Evolutionary conservation across 371 early-diverging fungal species (phyloP).

Genomic region (Mortierella sp.): DNA sequence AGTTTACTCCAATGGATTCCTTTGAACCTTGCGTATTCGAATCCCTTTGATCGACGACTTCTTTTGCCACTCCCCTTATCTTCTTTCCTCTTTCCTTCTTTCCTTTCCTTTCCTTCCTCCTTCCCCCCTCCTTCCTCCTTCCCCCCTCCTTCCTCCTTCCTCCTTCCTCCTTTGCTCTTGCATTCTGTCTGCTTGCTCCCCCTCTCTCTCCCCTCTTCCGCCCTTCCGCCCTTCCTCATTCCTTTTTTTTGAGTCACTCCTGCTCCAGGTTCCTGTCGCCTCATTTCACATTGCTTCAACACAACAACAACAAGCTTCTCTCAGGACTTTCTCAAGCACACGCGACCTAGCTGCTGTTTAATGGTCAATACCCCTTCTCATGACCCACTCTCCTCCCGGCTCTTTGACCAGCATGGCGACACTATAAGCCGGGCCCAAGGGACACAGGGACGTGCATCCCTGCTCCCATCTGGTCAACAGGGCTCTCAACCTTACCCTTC

Average conservation of each 20-base stretch:
- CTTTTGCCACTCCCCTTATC: background rate
- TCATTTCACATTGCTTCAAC: conserved; percentile 1
- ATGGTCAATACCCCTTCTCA: conserved; percentile 49
- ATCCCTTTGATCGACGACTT: background rate
- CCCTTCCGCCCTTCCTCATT: background rate
- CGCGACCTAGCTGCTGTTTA: conserved; percentile 31
- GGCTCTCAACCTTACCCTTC: conserved; percentile 14
- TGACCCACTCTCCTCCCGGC: conserved; percentile 47
- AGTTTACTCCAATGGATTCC: background rate
- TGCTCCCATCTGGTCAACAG: conserved; percentile 13
- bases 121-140: background rate
- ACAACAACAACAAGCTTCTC: background rate
- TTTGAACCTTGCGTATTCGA: background rate
- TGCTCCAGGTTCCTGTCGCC: background rate
- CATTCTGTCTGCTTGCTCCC: background rate
- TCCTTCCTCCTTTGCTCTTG: background rate
- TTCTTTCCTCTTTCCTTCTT: background rate
- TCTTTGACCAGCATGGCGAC: conserved; percentile 32
- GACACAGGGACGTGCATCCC: conserved; percentile 20
- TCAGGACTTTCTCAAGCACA: background rate
- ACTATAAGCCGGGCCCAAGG: conserved; percentile 37
- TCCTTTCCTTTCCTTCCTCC: background rate
- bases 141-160: background rate
- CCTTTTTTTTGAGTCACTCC: background rate
- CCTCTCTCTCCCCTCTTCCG: background rate